Conservation (phyloP, 352 stramenopile species). For the Globisporangium paroecandrum region DNA sequence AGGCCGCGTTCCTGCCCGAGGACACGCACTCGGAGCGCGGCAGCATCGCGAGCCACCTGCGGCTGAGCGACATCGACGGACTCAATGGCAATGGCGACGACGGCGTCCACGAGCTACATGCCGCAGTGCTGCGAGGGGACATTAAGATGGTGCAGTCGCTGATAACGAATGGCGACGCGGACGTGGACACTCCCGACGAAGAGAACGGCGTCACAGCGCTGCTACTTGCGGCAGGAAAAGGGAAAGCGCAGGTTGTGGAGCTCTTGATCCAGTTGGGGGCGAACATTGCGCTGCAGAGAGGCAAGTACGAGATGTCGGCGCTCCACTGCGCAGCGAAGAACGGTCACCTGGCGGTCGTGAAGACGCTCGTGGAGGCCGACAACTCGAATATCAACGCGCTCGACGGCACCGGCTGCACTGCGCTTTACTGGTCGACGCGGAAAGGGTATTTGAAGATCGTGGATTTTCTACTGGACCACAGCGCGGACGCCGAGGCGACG, state of each 20-base stretch:
- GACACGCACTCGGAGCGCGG: slow-evolving; percentile 13
- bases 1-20: slow-evolving; percentile 14
- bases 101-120: slow-evolving; percentile 10
- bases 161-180: slow-evolving; percentile 4
- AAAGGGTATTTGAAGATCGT: slow-evolving; percentile 14
- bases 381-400: slow-evolving; percentile 7
- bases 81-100: background rate
- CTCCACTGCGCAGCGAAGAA: slow-evolving; percentile 18
- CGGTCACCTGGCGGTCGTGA: slow-evolving; percentile 1
- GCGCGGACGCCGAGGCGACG: slow-evolving; percentile 13
- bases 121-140: slow-evolving; percentile 13
- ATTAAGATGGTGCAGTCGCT: slow-evolving; percentile 11
- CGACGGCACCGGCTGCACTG: slow-evolving; percentile 16
- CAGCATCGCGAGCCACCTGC: slow-evolving; percentile 11
- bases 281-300: slow-evolving; percentile 4
- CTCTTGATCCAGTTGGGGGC: slow-evolving; percentile 14
- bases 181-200: slow-evolving; percentile 16
- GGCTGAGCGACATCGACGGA: slow-evolving; percentile 11
- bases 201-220: slow-evolving; percentile 15
- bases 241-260: slow-evolving; percentile 12
- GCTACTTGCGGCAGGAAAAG: slow-evolving; percentile 18
- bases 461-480: slow-evolving; percentile 14
- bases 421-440: slow-evolving; percentile 17
- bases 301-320: slow-evolving; percentile 13
- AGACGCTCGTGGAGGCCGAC: slow-evolving; percentile 4